Conservation (phyloP, 2,329 filamentous ascomycete species). For the Talaromyces piceae region DNA sequence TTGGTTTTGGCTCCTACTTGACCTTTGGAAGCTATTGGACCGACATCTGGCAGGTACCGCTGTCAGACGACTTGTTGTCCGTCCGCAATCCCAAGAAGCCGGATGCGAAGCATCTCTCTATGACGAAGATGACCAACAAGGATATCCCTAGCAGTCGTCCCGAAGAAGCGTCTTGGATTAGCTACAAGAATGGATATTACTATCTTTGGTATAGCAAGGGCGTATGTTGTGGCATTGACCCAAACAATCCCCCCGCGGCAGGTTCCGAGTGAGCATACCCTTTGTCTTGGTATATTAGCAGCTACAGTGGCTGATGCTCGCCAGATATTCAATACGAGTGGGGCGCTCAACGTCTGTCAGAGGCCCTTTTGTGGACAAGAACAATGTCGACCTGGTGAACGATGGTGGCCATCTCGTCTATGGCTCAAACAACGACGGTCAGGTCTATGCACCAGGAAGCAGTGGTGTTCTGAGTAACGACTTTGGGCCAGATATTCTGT, state of each 20-base stretch:
- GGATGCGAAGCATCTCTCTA: constrained; percentile 23
- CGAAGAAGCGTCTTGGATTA: constrained; percentile 31
- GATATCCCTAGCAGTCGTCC: constrained; percentile 14
- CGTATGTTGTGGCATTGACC: constrained; percentile 28
- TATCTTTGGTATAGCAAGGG: constrained; percentile 35
- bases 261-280: constrained; percentile 7
- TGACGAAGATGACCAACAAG: neutral
- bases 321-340: constrained; percentile 28
- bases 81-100: constrained; percentile 14
- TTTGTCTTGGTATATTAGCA: neutral
- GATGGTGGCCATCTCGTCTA: constrained; percentile 31
- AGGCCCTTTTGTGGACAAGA: constrained; percentile 30
- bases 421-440: constrained; percentile 28
- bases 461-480: constrained; percentile 24
- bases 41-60: constrained; percentile 54
- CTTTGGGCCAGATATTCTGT: constrained; percentile 26
- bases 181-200: constrained; percentile 27
- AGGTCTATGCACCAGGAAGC: constrained; percentile 34
- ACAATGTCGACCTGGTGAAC: constrained; percentile 19
- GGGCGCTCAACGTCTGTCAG: constrained; percentile 25
- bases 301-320: neutral
- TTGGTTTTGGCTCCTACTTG: constrained; percentile 37
- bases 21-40: constrained; percentile 64
- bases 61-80: constrained; percentile 29
- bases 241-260: constrained; percentile 17